Evolutionary conservation across 2,329 filamentous ascomycete genomes (phyloP).

Genomic region (Clathrospora elynae): DNA sequence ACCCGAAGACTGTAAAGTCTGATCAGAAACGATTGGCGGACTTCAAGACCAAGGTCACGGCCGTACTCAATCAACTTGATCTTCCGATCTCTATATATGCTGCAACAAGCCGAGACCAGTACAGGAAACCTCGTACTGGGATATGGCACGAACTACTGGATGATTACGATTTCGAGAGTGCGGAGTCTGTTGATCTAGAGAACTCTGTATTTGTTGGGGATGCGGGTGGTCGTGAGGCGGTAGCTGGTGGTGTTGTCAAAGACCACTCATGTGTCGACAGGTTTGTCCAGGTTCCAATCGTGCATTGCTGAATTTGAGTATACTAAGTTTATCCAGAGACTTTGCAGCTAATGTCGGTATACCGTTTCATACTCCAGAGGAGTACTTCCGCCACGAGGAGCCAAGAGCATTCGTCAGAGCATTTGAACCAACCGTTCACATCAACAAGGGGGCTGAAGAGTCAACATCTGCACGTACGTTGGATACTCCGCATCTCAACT

Average conservation of each 20-base stretch:
- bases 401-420: slow-evolving; percentile 68
- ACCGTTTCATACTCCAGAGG: slow-evolving; percentile 82
- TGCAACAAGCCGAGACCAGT: slow-evolving; percentile 80
- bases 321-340: slow-evolving; percentile 54
- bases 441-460: slow-evolving; percentile 26
- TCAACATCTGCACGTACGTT: slow-evolving; percentile 43
- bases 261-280: slow-evolving; percentile 67
- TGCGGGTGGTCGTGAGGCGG: slow-evolving; percentile 63
- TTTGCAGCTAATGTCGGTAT: slow-evolving; percentile 86
- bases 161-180: slow-evolving; percentile 56
- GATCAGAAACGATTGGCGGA: slow-evolving; percentile 70
- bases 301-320: slow-evolving; percentile 14
- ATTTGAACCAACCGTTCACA: slow-evolving; percentile 68
- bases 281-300: slow-evolving; percentile 44
- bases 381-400: slow-evolving; percentile 77
- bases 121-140: slow-evolving; percentile 82
- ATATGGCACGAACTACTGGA: slow-evolving; percentile 79
- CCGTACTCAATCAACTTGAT: slow-evolving; percentile 72
- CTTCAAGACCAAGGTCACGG: slow-evolving; percentile 81
- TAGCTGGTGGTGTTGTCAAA: slow-evolving; percentile 50
- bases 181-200: slow-evolving; percentile 67
- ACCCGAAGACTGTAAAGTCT: slow-evolving; percentile 71
- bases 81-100: slow-evolving; percentile 83
- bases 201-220: slow-evolving; percentile 88
- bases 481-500: slow-evolving; percentile 24